Base-by-base conservation (phyloP, 2,329 filamentous ascomycete species). In the Anthostomella pinea region DNA sequence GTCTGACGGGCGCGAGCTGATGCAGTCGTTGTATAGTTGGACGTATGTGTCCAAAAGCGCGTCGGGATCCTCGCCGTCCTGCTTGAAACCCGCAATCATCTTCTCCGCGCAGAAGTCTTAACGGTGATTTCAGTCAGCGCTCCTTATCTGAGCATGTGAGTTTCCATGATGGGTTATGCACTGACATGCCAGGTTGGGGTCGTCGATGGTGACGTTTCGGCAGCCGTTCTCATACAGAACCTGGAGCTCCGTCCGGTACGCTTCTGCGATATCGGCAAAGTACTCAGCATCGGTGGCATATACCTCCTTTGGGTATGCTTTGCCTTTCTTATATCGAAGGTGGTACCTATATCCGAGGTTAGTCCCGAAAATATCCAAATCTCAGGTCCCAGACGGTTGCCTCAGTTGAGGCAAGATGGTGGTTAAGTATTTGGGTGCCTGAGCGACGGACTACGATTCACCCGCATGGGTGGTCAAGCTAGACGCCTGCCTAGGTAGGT, bases 21-120 rank as follows among this genome's bases (percentile, higher is more conserved):
- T 72, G 57, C 75, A 79, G 62, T 85, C 80, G 59, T 89, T 89
- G 72, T 89, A 89, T 51, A 87, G 77, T 49, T 75, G 72, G 58
- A 90, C 83, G 64, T 90, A 90, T 20, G 81, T 77, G 52, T 87
- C 81, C 14, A 90, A 74, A 27, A 87, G 78, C 3, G 75, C 75
- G 57, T 81, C 77, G 29, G 77, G 74, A 59, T 88, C 87, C 52
- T 81, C 73, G 28, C 73, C 64, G 55, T 87, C 84, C n/a, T 73
- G 72, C 43, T 77, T 74, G 75, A 83, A 87, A n/a, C 83, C 83
- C 22, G 75, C 67, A 25, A 85, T 70, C 77, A 87, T 86, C 58
- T 82, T 79, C 44, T 85, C 73, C 15, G 79, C 83, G 62, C 83
- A 87, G 62, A 87, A 87, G 60, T 87, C 80, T 83, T n/a, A n/a